phyloP scores from a whole-genome alignment of 108 stramenopile genomes.

The Skeletonema costatum region DNA sequence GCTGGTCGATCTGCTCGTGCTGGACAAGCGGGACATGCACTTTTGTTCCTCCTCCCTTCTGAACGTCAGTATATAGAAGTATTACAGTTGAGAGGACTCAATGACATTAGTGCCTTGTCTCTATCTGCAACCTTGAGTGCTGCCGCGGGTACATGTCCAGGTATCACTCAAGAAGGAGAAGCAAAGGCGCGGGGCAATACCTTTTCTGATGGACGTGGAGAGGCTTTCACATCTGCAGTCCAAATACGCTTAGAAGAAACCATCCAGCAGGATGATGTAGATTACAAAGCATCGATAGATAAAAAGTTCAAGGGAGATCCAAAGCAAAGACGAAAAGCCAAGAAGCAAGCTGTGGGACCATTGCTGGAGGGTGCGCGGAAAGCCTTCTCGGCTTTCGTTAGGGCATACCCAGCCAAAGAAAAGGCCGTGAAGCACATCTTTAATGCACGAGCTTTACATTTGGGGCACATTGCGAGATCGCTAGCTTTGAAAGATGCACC shows the following conservation, averaged over 20 bases:
- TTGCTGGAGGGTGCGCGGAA: constrained; percentile 68
- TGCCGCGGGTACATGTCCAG: constrained; percentile 62
- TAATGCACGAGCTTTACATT: constrained; percentile 77
- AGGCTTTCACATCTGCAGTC: constrained; percentile 67
- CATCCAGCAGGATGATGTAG: constrained; percentile 35
- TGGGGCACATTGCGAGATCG: constrained; percentile 86
- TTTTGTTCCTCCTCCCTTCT: constrained; percentile 89
- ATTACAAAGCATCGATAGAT: constrained; percentile 39
- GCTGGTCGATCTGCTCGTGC: constrained; percentile 98
- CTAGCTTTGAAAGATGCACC: constrained; percentile 88
- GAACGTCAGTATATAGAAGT: constrained; percentile 87
- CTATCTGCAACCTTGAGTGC: constrained; percentile 68
- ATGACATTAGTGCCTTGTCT: constrained; percentile 67
- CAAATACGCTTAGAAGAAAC: constrained; percentile 54
- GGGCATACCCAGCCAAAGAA: constrained; percentile 90
- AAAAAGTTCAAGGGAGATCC: constrained; percentile 42
- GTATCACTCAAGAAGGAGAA: constrained; percentile 59
- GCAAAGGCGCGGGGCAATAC: constrained; percentile 43
- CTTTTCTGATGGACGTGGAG: constrained; percentile 54
- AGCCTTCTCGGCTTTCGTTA: constrained; percentile 76
- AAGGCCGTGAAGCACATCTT: constrained; percentile 85
- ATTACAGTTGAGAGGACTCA: constrained; percentile 68
- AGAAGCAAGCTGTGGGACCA: constrained; percentile 49
- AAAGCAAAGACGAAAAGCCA: constrained; percentile 35
- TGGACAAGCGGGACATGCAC: constrained; percentile 89